These are phyloP conservation scores for Daucus carota DNA, from an alignment of 129 eudicot species.

Conservation along the genomic window DH1_v3.0 NC_030383.2:52385501-52386000, in stretches of 20 bases:
- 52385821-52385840: slow-evolving; percentile 25
- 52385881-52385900: background rate
- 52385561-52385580: background rate
- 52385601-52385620: background rate
- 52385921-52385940: slow-evolving; percentile 26
- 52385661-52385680: too few relatives aligned
- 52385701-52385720: background rate
- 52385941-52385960: slow-evolving; percentile 24
- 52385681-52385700: background rate
- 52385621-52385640: too few relatives aligned
- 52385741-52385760: background rate
- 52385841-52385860: slow-evolving; percentile 27
- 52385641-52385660: too few relatives aligned
- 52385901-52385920: background rate
- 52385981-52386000: slow-evolving; percentile 26
- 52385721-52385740: too few relatives aligned
- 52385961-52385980: slow-evolving; percentile 27
- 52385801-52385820: slow-evolving; percentile 40
- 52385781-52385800: slow-evolving; percentile 18
- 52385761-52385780: background rate
- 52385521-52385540: slow-evolving; percentile 2
- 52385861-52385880: background rate
- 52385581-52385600: background rate
- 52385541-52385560: slow-evolving; percentile 4
- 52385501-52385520: background rate